These are phyloP conservation scores for Halophytophthora polymorphica DNA, from an alignment of 352 stramenopile genomes.

Conservation along the genomic window DNA sequence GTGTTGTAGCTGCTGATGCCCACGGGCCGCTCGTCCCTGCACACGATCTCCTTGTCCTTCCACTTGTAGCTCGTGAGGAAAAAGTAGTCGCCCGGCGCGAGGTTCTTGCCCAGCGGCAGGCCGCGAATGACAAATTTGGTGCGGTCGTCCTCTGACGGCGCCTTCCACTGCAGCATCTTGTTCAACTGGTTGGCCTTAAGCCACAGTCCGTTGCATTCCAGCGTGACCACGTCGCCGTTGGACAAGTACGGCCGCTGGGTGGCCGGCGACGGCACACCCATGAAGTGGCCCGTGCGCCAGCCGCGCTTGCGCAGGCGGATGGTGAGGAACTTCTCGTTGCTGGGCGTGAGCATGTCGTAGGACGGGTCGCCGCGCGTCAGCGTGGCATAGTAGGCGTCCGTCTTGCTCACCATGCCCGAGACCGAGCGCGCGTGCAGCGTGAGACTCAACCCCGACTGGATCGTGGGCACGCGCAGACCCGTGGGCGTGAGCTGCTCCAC, in stretches of 20 bases:
- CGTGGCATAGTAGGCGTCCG: slow-evolving; percentile 82
- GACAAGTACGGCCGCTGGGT: slow-evolving; percentile 67
- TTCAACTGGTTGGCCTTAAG: slow-evolving; percentile 70
- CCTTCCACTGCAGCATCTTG: slow-evolving; percentile 87
- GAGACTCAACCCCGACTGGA: slow-evolving; percentile 70
- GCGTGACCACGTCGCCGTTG: slow-evolving; percentile 84
- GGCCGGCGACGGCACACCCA: slow-evolving; percentile 24
- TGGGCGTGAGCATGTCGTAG: slow-evolving; percentile 83
- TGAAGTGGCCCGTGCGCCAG: slow-evolving; percentile 42
- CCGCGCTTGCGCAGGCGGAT: slow-evolving; percentile 77
- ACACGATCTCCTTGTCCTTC: slow-evolving; percentile 86
- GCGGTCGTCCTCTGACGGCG: slow-evolving; percentile 75
- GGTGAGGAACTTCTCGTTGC: slow-evolving; percentile 82
- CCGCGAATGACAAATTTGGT: slow-evolving; percentile 87
- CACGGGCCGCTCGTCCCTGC: slow-evolving; percentile 72
- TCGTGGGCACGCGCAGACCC: slow-evolving; percentile 36
- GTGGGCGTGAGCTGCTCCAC: slow-evolving; percentile 3
- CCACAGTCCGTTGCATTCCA: slow-evolving; percentile 87
- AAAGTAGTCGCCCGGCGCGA: slow-evolving; percentile 81
- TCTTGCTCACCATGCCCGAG: slow-evolving; percentile 82
- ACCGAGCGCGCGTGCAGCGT: slow-evolving; percentile 70
- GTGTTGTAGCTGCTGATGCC: slow-evolving; percentile 84
- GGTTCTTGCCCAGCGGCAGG: slow-evolving; percentile 63
- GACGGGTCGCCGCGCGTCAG: slow-evolving; percentile 63
- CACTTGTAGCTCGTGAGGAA: slow-evolving; percentile 86